phyloP scores from a whole-genome alignment of 495 filamentous ascomycete genomes.

The Podospora bellae-mahoneyi region DNA sequence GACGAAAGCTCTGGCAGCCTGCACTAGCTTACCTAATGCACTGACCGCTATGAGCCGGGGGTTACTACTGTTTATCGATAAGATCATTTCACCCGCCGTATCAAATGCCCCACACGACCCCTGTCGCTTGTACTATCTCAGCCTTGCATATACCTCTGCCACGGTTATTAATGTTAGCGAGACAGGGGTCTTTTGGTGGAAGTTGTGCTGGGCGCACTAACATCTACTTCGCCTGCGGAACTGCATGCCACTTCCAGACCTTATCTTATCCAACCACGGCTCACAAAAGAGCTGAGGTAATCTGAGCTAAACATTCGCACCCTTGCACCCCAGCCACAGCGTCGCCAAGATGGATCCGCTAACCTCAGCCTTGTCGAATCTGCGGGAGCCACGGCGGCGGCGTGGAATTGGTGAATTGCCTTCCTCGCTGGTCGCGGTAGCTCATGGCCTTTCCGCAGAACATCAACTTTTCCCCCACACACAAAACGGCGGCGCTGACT shows the following conservation, averaged over 20 bases:
- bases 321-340: not conserved
- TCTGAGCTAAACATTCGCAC: not conserved
- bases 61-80: not conserved
- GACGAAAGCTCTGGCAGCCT: conserved; percentile 43
- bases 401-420: not conserved
- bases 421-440: not conserved
- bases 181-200: no score
- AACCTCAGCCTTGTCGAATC: not conserved
- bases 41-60: not conserved
- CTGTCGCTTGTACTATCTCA: not conserved
- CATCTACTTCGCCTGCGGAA: no score
- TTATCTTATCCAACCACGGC: conserved; percentile 13
- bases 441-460: not conserved
- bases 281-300: not conserved
- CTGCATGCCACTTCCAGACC: not conserved
- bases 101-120: not conserved
- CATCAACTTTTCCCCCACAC: not conserved
- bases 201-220: no score
- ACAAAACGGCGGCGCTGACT: not conserved
- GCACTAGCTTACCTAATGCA: conserved; percentile 28
- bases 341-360: not conserved
- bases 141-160: not conserved
- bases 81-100: not conserved
- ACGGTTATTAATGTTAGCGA: no score
- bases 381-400: not conserved